These are phyloP conservation scores for Pyrus communis DNA, from an alignment of 306 rosid species.

Conservation along the genomic window DNA sequence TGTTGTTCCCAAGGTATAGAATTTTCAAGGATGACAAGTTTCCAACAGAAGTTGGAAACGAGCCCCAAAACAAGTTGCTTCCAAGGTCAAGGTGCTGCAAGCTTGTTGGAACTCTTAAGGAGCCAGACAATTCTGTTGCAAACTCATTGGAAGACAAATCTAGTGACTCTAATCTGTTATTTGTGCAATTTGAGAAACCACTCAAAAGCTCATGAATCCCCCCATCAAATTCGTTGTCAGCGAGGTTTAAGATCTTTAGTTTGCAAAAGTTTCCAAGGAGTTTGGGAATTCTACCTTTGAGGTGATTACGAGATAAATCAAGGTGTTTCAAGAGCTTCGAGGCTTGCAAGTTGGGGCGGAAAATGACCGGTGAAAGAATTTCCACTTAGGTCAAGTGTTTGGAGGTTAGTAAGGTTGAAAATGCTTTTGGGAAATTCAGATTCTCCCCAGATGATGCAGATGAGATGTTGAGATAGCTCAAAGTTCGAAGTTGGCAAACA, in stretches of 20 bases:
- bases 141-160: background rate
- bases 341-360: background rate
- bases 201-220: background rate
- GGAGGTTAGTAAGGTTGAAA: conserved; percentile 6
- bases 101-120: background rate
- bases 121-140: conserved; percentile 2
- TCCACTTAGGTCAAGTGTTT: background rate
- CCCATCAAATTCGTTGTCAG: background rate
- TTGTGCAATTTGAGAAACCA: background rate
- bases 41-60: conserved; percentile 23
- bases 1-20: fast-evolving
- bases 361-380: background rate
- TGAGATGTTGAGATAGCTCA: background rate
- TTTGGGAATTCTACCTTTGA: background rate
- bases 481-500: background rate
- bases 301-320: fast-evolving
- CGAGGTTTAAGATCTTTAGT: background rate
- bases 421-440: conserved; percentile 6
- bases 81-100: background rate
- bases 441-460: background rate
- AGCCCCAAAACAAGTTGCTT: background rate
- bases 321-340: background rate
- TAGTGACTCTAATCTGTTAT: background rate
- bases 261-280: background rate
- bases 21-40: conserved; percentile 4